Base-by-base conservation (phyloP, 768 basidiomycete genomes). In the Cystofilobasidium macerans region DNA sequence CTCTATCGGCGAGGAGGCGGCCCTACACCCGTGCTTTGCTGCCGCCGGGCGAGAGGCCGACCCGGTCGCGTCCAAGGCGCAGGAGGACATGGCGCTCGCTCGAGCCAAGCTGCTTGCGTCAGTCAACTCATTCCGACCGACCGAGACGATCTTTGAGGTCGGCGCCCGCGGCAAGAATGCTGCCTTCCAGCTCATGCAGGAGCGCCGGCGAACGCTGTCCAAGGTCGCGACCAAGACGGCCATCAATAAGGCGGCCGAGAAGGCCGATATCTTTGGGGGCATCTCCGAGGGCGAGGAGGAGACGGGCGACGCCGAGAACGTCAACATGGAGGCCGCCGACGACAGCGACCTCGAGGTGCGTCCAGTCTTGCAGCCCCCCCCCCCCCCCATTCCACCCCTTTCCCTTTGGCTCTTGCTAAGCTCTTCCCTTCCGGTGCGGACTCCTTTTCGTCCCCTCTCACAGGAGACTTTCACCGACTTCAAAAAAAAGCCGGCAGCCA, bases 61-160 rank as follows among this genome's bases (percentile, higher is more conserved):
- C 48, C n/a, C 22, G 48, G 59, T 47, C 53, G 30, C 36, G 28
- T 18, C 64, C 24, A 54, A 51, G 33, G 33, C 35, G 48, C 51
- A 63, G 38, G 58, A 67, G 53, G 59, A 61, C 38, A 76, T 79
- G 53, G 84, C 85, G 61, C 79, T 81, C 40, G 82, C 81, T 43
- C 82, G 86, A 67, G 82, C 85, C 53, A 79, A 80, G 28, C 79
- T 97, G 42, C 78, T 97, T 40, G 80, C 81, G 36, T 81, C 81
- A n/a, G 85, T 98, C 57, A 86, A 83, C 69, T 79, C 86, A 7
- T 98, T 95, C 79, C 82, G 79, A 28, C 94, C 94, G 20, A 74
- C 80, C 0, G 94, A 97, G 75, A 98, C 93, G 0, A 86, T 95
- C 36, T 86, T 98, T 68, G 94, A 98, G 76, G 79, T 92, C 36